A percentile compares a stretch with the other conserved stretches of the same genome.
phyloP scores from a whole-genome alignment of 352 stramenopile genomes.

The Thraustochytrium striatum region DNA sequence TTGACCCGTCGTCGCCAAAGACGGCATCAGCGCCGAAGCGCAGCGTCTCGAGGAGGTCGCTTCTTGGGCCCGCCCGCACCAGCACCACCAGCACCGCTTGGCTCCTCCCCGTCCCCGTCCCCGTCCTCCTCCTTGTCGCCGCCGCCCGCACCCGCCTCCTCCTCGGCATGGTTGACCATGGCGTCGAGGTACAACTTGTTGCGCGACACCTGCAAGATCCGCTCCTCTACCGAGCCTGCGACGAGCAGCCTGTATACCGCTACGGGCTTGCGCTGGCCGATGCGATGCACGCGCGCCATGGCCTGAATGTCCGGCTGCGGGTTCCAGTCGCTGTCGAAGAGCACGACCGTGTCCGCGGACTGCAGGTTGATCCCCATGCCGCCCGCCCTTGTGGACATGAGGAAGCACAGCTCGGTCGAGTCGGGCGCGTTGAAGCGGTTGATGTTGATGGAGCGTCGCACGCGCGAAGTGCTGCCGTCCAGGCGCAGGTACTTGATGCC shows the following conservation, averaged over 20 bases:
- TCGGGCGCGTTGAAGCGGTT: conserved; percentile 85
- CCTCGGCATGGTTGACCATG: conserved; percentile 74
- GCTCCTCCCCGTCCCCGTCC: neutral
- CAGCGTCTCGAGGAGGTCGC: too few species aligned
- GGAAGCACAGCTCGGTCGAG: conserved; percentile 87
- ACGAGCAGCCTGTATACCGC: conserved; percentile 89
- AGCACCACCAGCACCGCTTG: too few species aligned
- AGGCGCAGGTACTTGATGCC: conserved; percentile 45
- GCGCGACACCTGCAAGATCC: conserved; percentile 97
- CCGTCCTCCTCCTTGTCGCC: conserved; percentile 40
- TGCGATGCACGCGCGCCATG: conserved; percentile 78
- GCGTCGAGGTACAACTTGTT: conserved; percentile 96
- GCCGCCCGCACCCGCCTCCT: conserved; percentile 56
- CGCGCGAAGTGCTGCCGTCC: conserved; percentile 89
- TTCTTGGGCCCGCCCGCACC: too few species aligned
- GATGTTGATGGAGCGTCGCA: conserved; percentile 88
- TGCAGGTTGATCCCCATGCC: conserved; percentile 97
- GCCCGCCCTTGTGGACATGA: conserved; percentile 92
- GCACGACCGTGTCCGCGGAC: conserved; percentile 65
- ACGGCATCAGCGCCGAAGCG: too few species aligned
- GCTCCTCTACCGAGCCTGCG: conserved; percentile 96
- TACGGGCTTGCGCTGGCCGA: conserved; percentile 79
- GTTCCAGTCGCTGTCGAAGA: conserved; percentile 79
- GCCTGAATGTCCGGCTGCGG: conserved; percentile 64
- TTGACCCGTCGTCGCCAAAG: too few species aligned